A percentile compares a stretch with the other conserved stretches of the same genome.
phyloP scores from a whole-genome alignment of 208 protist species.

The Crithidia expoeki region DNA sequence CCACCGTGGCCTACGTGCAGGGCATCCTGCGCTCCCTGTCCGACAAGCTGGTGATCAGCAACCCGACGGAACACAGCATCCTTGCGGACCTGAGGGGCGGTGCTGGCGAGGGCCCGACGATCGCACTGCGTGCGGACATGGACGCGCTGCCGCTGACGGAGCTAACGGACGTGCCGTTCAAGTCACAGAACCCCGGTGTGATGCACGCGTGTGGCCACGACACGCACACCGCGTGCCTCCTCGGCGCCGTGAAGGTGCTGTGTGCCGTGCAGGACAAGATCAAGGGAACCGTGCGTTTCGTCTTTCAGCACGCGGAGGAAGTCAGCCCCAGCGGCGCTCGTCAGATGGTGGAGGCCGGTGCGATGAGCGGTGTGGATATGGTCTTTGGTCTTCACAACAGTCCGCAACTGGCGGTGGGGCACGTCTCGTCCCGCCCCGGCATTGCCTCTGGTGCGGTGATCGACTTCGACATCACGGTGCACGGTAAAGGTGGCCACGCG shows the following conservation, averaged over 20 bases:
- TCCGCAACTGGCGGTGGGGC: conserved; percentile 20
- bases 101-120: conserved; percentile 40
- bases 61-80: conserved; percentile 29
- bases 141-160: conserved; percentile 66
- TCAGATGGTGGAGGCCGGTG: conserved; percentile 23
- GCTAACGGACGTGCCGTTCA: conserved; percentile 47
- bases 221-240: too few species aligned
- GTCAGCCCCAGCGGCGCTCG: too few species aligned
- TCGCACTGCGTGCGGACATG: conserved; percentile 61
- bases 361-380: conserved; percentile 21
- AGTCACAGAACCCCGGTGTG: conserved; percentile 46
- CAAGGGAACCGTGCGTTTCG: conserved; percentile 21
- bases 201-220: conserved; percentile 37
- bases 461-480: conserved; percentile 66
- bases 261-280: conserved; percentile 33
- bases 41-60: conserved; percentile 34
- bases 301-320: too few species aligned
- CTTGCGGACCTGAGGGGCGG: conserved; percentile 54
- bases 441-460: conserved; percentile 46
- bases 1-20: conserved; percentile 61
- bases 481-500: conserved; percentile 58
- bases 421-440: conserved; percentile 24
- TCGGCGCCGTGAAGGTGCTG: too few species aligned
- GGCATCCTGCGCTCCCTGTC: conserved; percentile 38
- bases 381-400: conserved; percentile 51